phyloP scores from a whole-genome alignment of 2,329 filamentous ascomycete genomes.

The Cercospora sesami region DNA sequence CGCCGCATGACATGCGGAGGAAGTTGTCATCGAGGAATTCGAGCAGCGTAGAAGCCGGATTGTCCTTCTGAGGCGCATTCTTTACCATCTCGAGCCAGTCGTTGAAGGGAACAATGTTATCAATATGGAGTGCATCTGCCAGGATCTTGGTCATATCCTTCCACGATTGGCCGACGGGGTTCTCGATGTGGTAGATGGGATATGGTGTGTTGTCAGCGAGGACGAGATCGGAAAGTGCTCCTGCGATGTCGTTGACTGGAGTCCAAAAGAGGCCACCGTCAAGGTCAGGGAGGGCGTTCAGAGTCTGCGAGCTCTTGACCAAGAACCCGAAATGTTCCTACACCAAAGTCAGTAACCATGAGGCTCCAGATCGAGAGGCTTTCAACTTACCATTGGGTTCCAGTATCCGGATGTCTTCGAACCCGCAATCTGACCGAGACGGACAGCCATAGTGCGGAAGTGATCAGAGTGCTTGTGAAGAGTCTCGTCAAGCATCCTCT shows the following conservation, averaged over 20 bases:
- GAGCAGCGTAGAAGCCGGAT: slow-evolving; percentile 38
- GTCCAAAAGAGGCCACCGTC: slow-evolving; percentile 48
- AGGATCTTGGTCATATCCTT: slow-evolving; percentile 40
- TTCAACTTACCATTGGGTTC: slow-evolving; percentile 47
- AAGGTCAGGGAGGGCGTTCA: slow-evolving; percentile 47
- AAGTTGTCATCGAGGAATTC: slow-evolving; percentile 42
- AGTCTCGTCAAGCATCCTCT: slow-evolving; percentile 53
- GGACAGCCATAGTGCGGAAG: slow-evolving; percentile 49
- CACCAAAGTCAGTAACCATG: accelerated
- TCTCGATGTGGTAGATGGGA: slow-evolving; percentile 50
- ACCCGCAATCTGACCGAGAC: slow-evolving; percentile 57
- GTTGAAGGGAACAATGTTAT: slow-evolving; percentile 41
- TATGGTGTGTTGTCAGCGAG: slow-evolving; percentile 28
- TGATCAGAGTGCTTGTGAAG: slow-evolving; percentile 45
- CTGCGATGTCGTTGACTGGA: slow-evolving; percentile 48
- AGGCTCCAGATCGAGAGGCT: neutral
- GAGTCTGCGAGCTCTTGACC: slow-evolving; percentile 52
- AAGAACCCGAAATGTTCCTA: slow-evolving; percentile 52
- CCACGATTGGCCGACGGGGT: slow-evolving; percentile 48
- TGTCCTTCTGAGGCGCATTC: slow-evolving; percentile 26
- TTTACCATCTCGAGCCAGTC: slow-evolving; percentile 46
- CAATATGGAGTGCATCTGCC: slow-evolving; percentile 40
- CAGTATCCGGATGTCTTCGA: slow-evolving; percentile 53
- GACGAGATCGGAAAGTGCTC: slow-evolving; percentile 40
- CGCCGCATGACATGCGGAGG: slow-evolving; percentile 50